These are phyloP conservation scores for Keithomyces neogunnii DNA, from an alignment of 2,329 filamentous ascomycete species.

Conservation along the genomic window DNA sequence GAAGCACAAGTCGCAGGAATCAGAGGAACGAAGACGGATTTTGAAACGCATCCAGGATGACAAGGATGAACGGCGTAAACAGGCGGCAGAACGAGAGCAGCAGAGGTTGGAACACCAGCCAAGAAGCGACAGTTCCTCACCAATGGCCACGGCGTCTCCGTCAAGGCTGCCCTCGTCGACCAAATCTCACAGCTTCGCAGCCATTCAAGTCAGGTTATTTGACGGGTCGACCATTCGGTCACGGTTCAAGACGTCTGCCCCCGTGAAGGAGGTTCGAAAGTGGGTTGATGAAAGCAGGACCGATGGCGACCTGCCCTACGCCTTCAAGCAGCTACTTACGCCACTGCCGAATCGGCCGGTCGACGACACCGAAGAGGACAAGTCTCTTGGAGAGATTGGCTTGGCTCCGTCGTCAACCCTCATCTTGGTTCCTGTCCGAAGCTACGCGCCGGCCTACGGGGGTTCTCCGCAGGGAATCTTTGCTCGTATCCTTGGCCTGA, in stretches of 20 bases:
- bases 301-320: constrained; percentile 58
- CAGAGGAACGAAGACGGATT: constrained; percentile 62
- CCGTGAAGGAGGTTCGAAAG: constrained; percentile 59
- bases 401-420: constrained; percentile 74
- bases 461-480: constrained; percentile 18
- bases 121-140: constrained; percentile 18
- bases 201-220: constrained; percentile 72
- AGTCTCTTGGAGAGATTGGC: constrained; percentile 59
- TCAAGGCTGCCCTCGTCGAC: constrained; percentile 21
- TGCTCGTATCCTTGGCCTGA: constrained; percentile 19
- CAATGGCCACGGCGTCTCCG: constrained; percentile 22
- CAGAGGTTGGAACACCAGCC: constrained; percentile 24
- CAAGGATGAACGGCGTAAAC: constrained; percentile 56
- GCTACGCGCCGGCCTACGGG: constrained; percentile 33
- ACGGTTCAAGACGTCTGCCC: constrained; percentile 57
- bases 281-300: constrained; percentile 65
- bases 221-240: constrained; percentile 74
- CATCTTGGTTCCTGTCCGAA: constrained; percentile 64
- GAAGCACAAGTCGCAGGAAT: constrained; percentile 56
- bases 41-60: constrained; percentile 70
- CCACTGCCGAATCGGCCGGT: constrained; percentile 70
- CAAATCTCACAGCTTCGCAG: constrained; percentile 25
- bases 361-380: constrained; percentile 64
- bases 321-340: constrained; percentile 74
- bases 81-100: constrained; percentile 41